phyloP scores from a whole-genome alignment of 2,329 filamentous ascomycete species.

The Sporothrix pallida region DNA sequence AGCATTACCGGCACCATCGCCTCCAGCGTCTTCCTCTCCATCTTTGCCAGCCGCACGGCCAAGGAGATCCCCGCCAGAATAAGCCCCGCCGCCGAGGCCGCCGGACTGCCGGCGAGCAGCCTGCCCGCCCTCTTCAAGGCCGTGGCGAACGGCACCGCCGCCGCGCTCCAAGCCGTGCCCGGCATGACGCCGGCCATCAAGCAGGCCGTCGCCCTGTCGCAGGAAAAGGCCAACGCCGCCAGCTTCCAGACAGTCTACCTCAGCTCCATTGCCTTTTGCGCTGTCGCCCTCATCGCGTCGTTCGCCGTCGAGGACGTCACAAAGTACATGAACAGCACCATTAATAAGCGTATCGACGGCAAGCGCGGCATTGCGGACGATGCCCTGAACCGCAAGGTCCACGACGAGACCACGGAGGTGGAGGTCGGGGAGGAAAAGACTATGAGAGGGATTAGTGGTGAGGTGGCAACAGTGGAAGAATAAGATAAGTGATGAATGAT shows the following conservation, averaged over 20 bases:
- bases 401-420: too few species aligned
- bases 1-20: conserved; percentile 26
- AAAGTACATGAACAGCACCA: conserved; percentile 5
- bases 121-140: conserved; percentile 2
- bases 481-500: too few species aligned
- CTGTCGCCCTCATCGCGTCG: neutral
- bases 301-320: conserved; percentile 21
- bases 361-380: too few species aligned
- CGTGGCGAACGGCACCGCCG: conserved; percentile 20
- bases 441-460: too few species aligned
- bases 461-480: too few species aligned
- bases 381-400: too few species aligned
- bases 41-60: conserved; percentile 7
- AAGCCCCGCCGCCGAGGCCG: neutral
- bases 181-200: conserved; percentile 11
- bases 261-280: conserved; percentile 17
- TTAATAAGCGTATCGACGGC: conserved; percentile 11
- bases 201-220: neutral
- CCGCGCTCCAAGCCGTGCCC: conserved; percentile 18
- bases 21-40: conserved; percentile 25
- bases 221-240: conserved; percentile 15
- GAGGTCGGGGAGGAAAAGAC: too few species aligned
- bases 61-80: neutral
- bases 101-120: conserved; percentile 16
- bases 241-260: conserved; percentile 18